A percentile compares a stretch with the other conserved stretches of the same genome.
These are phyloP conservation scores for Populus hybrid DNA, from an alignment of 441 rosid species.

Conservation along the genomic window DNA sequence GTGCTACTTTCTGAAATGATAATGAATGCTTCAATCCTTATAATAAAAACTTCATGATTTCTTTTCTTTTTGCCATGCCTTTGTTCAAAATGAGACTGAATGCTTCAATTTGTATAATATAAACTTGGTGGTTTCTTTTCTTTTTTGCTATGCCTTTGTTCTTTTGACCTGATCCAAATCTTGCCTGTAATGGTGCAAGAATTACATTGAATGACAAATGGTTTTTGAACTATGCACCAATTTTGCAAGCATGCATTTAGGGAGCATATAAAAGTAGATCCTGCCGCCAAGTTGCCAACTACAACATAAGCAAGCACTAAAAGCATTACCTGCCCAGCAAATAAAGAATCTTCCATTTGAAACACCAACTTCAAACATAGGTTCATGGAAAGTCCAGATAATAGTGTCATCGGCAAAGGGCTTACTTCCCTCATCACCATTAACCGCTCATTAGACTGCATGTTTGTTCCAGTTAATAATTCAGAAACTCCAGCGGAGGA, in stretches of 20 bases:
- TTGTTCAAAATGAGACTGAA: background rate
- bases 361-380: conserved; percentile 72
- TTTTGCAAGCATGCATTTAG: background rate
- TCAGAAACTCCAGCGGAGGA: conserved; percentile 79
- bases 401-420: conserved; percentile 87
- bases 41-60: too few relatives aligned
- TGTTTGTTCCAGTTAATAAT: conserved; percentile 52
- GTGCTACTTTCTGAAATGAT: background rate
- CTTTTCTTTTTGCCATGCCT: too few relatives aligned
- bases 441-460: conserved; percentile 73
- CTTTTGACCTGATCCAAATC: background rate
- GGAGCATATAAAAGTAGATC: background rate
- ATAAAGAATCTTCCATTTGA: conserved; percentile 88
- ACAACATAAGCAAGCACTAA: background rate
- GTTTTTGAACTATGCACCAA: background rate
- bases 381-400: conserved; percentile 92
- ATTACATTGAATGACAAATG: background rate
- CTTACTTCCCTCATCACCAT: conserved; percentile 90
- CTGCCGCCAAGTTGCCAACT: background rate
- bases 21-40: too few relatives aligned
- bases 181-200: background rate
- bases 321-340: conserved; percentile 72
- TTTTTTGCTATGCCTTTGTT: background rate
- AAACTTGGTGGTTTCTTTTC: background rate
- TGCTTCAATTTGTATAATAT: background rate